These are phyloP conservation scores for Fistulinella staudtii DNA, from an alignment of 1,284 basidiomycete species.

Conservation along the genomic window DNA sequence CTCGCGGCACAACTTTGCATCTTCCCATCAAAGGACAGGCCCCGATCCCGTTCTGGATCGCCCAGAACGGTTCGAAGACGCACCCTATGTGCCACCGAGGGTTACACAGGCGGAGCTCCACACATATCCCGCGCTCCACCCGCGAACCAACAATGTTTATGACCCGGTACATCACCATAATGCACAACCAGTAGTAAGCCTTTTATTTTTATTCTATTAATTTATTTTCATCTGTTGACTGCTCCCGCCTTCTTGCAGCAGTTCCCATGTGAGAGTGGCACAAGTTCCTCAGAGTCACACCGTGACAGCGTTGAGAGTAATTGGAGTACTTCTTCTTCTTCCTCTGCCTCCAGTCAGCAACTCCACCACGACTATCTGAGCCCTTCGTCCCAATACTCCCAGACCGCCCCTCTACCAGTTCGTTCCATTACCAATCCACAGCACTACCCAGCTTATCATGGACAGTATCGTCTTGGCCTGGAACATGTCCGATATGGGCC, in stretches of 20 bases:
- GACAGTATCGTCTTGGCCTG: slow-evolving; percentile 20
- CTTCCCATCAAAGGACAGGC: slow-evolving; percentile 12
- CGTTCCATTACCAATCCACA: slow-evolving; percentile 4
- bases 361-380: slow-evolving; percentile 10
- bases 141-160: slow-evolving; percentile 11
- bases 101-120: slow-evolving; percentile 16
- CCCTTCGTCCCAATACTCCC: slow-evolving; percentile 6
- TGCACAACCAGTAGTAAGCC: slow-evolving; percentile 15
- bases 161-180: slow-evolving; percentile 11
- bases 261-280: slow-evolving; percentile 18
- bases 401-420: not conserved
- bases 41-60: slow-evolving; percentile 9
- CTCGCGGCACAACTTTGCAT: slow-evolving; percentile 6
- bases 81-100: slow-evolving; percentile 32
- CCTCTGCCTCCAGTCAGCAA: slow-evolving; percentile 21
- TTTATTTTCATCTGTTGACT: not conserved
- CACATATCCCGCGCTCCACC: slow-evolving; percentile 13
- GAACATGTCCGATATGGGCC: slow-evolving; percentile 19
- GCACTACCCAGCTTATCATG: slow-evolving; percentile 27
- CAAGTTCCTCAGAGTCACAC: slow-evolving; percentile 27
- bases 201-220: not conserved
- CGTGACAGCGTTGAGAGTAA: slow-evolving; percentile 24
- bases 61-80: slow-evolving; percentile 24
- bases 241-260: slow-evolving; percentile 6
- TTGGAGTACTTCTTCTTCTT: slow-evolving; percentile 29